phyloP scores from a whole-genome alignment of 495 filamentous ascomycete species.

The Hypoxylon crocopeplum region DNA sequence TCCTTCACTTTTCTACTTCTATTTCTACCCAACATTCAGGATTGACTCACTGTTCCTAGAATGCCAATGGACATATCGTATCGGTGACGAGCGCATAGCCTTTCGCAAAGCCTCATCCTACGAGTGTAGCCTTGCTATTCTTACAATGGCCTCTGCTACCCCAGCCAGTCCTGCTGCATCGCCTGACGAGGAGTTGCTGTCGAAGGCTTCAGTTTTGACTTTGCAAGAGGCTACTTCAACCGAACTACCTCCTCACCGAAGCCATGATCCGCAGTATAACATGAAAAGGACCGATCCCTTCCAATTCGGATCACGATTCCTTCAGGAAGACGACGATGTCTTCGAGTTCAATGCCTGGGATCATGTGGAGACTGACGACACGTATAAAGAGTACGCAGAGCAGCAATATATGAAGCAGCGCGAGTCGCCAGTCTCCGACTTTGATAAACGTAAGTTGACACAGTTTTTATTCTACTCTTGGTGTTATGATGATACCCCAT shows the following conservation, averaged over 20 bases:
- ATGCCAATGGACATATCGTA: constrained; percentile 24
- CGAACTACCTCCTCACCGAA: constrained; percentile 53
- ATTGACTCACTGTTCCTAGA: constrained; percentile 17
- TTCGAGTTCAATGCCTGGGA: constrained; percentile 99
- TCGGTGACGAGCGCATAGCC: constrained; percentile 11
- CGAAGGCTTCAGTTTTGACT: constrained; percentile 34
- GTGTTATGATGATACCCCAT: constrained; percentile 62
- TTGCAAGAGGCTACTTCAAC: constrained; percentile 28
- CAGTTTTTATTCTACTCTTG: constrained; percentile 15
- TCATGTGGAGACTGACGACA: constrained; percentile 86
- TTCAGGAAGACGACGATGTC: constrained; percentile 82
- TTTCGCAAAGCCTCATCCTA: constrained; percentile 1
- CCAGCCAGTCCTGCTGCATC: constrained; percentile 1
- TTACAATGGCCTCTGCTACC: constrained; percentile 19
- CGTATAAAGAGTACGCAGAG: constrained; percentile 81
- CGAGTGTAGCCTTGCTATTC: neutral
- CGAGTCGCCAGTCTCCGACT: constrained; percentile 80
- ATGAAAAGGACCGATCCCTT: constrained; percentile 90
- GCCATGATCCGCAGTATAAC: constrained; percentile 64
- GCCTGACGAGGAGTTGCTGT: constrained; percentile 31
- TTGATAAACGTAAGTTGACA: constrained; percentile 71
- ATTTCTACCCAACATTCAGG: constrained; percentile 9
- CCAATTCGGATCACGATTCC: constrained; percentile 88
- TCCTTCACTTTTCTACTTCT: neutral
- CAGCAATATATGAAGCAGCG: constrained; percentile 83